Conservation (phyloP, 164 flowering plant species). For the Magnolia officinalis region DNA sequence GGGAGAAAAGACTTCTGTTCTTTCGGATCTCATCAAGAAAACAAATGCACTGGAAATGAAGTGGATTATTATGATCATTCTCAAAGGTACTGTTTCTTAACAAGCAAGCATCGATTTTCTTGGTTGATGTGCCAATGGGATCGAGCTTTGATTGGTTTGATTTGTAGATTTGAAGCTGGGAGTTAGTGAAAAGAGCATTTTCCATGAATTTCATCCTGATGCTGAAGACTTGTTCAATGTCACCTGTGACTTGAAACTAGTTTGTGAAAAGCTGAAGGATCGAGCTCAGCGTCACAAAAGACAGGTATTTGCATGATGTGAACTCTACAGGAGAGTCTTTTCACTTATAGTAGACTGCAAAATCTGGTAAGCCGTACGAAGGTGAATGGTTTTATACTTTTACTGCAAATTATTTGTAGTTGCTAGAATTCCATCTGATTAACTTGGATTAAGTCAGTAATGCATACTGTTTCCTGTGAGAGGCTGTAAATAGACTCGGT, state of each 20-base stretch:
- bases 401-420: background rate
- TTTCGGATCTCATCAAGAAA: conserved; percentile 67
- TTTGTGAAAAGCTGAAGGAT: conserved; percentile 85
- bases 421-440: no score
- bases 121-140: background rate
- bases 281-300: conserved; percentile 80
- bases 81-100: conserved; percentile 53
- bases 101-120: background rate
- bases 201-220: conserved; percentile 98
- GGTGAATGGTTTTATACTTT: background rate
- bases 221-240: conserved; percentile 98
- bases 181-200: conserved; percentile 83
- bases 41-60: conserved; percentile 98
- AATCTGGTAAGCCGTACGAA: background rate
- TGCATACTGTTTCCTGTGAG: background rate
- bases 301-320: conserved; percentile 41
- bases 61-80: conserved; percentile 94
- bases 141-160: background rate
- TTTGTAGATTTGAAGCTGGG: conserved; percentile 83
- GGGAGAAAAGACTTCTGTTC: conserved; percentile 62
- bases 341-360: background rate
- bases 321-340: background rate
- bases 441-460: background rate
- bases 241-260: conserved; percentile 90
- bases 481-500: no score